These are phyloP conservation scores for Yamadazyma philogaea DNA, from an alignment of 805 yeast species.

Conservation along the genomic window DNA sequence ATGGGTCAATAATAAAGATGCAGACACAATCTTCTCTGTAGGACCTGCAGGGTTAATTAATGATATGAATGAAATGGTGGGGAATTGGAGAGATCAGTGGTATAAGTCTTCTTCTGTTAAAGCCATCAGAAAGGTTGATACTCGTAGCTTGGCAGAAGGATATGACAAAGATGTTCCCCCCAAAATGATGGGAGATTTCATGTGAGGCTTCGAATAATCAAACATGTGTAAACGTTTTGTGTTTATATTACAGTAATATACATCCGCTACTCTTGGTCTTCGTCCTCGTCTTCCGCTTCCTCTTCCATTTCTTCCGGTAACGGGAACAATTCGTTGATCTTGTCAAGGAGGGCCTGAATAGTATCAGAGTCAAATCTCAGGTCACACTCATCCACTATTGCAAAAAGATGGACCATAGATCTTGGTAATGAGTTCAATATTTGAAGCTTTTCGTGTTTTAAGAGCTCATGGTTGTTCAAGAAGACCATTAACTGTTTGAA, in stretches of 20 bases:
- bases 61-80: conserved; percentile 59
- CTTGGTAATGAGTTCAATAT: conserved; percentile 78
- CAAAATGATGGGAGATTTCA: conserved; percentile 14
- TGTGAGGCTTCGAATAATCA: background rate
- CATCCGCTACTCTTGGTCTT: background rate
- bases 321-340: conserved; percentile 56
- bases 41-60: conserved; percentile 73
- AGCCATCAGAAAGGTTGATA: conserved; percentile 1
- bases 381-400: conserved; percentile 91
- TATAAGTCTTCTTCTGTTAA: conserved; percentile 8
- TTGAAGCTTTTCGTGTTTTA: conserved; percentile 81
- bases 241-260: conserved; percentile 5
- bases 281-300: conserved; percentile 8
- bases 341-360: conserved; percentile 54
- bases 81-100: conserved; percentile 41
- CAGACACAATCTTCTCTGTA: conserved; percentile 44
- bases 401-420: conserved; percentile 71
- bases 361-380: conserved; percentile 71
- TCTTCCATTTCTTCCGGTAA: conserved; percentile 29
- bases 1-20: conserved; percentile 52
- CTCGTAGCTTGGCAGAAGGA: background rate
- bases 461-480: conserved; percentile 53
- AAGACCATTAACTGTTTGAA: conserved; percentile 41
- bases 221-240: no score
- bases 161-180: conserved; percentile 8